Evolutionary conservation across 1,284 basidiomycete species (phyloP), one percentile per base, ranked within the genome.

Genomic region (Waitea zeae): DNA sequence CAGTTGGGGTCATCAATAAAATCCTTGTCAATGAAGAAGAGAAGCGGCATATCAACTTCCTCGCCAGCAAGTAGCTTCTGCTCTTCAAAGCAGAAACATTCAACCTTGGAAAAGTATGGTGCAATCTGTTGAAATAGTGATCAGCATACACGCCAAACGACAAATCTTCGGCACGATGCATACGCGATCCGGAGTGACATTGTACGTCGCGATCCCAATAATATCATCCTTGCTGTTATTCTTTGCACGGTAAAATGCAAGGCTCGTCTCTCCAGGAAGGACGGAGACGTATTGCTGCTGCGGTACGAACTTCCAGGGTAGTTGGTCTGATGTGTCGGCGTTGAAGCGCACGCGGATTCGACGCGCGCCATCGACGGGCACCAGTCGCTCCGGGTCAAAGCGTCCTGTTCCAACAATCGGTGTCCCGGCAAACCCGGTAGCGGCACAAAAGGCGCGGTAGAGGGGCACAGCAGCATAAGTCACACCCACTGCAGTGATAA

Each of bases 1-100:
- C 90, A 84, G 3, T 73, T 57, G 2, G 88, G 88, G 46, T 98
- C 95, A 35, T 97, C 90, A 30, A 93, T 61, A 39, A 96, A 76
- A 49, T 98, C 95, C 40, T 84, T 80, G 62, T 99, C 95, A 44
- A 98, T 93, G 62, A 99, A 99, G 65, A 98, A 99, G 42, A 98
- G 72, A 18, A 99, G 68, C 12, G 95, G 95, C 67, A 98, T 83
- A 56, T 99, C 95, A 13, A 99, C 87, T 55, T 97, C 92, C 57
- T 98, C 95, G 15, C 83, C 81, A 0, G 93, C 92, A 15, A 96
- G 62, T 13, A 99, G 70, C 47, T 81, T 86, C 56, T 99, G 95
- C 53, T 98, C 95, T 54, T 99, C 95, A 46, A 98, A 98, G 58
- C 95, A 99, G 64, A 99, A 99, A 47, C 95, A 99, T 56, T 99